Evolutionary conservation across 768 basidiomycete species (phyloP), one percentile per base, ranked within the genome.

Genomic region (Hygrocybe punicea): DNA sequence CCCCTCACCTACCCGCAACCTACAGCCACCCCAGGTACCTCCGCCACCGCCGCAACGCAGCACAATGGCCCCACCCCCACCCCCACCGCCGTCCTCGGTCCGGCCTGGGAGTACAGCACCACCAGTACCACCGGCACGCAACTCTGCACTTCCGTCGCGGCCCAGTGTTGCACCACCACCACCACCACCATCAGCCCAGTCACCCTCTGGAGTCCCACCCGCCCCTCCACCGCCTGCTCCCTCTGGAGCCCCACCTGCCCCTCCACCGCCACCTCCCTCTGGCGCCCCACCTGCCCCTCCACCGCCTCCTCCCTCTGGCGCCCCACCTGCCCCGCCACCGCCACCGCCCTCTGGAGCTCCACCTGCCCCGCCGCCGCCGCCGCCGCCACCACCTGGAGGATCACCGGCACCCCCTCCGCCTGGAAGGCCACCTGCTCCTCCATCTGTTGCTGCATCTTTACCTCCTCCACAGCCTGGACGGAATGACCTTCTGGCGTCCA

Each of bases 401-500:
- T 59, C 70, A 4, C 76, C 77, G 0, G 71, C 78, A 0, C 71
- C 74, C 1, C 67, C 82, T 3, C 79, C 77, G 0, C 73, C 81
- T 0, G 72, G 78, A 2, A 10, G 17, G 45, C 64, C 77, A 5
- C 60, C 68, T 5, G 62, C 63, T 13, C 65, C 55, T 10, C 35
- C 64, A 53, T 53, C 73, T 7, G 54, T 71, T 1, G 63, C 69
- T 13, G 64, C 72, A 10, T 63, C 62, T 6, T 61, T 84, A 1
- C 80, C 85, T 4, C 65, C 85, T 9, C 69, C 84, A 6, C 82
- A 81, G 61, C 77, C 84, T 16, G 89, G 83, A 5, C 82, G 91
- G 21, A 70, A 65, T 25, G 85, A 85, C 44, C 76, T 96, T 2
- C 75, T 95, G 40, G 86, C 85, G 0, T 87, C 86, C 11, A 95